Evolutionary conservation across 2,329 filamentous ascomycete genomes (phyloP), one percentile per base, ranked within the genome.

Genomic region (Xylaria arbuscula): DNA sequence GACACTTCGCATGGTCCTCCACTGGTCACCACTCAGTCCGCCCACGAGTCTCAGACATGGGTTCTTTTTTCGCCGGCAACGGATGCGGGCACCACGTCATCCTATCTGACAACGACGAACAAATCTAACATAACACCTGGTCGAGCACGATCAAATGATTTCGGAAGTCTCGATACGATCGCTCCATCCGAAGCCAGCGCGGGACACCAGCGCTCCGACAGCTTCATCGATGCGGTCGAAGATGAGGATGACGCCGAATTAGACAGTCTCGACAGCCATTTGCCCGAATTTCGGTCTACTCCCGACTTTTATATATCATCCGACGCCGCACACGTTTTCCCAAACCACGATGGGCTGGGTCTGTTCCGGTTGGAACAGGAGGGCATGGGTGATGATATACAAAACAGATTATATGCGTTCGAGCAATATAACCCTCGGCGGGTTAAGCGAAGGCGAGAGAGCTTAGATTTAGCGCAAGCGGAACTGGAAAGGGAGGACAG

Each of bases 261-360:
- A 53, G 96, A 99, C 79, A 97, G 94, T 77, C 85, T 98, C 48
- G 95, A 98, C 78, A 94, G 95, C 77, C 94, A 97, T 62, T 85
- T 98, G 1, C 92, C 94, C 72, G 94, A 94, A 51, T 98, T 98
- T 77, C 89, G 93, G 60, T 89, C 93, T 53, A 84, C 83, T 7
- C 83, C 86, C 8, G 76, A 75, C 62, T 82, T 78, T 34, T 86
- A 75, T 74, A 80, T 72, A 74, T 79, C 57, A 73, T 80, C 71
- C 64, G 81, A 74, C 74, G 83, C 72, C 22, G 84, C 86, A 19
- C 89, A 92, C 0, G 88, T 97, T 1, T 86, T 99, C n/a, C 96
- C 96, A 0, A 89, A 90, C 0, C 96, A 99, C 77, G 94, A 99
- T 83, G 96, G 96, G 1, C 81, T 98, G 54, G 96, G 96, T 4